A percentile compares a stretch with the other conserved stretches of the same genome.
phyloP scores from a whole-genome alignment of 164 flowering plant species.

The Cinnamomum micranthum region DNA sequence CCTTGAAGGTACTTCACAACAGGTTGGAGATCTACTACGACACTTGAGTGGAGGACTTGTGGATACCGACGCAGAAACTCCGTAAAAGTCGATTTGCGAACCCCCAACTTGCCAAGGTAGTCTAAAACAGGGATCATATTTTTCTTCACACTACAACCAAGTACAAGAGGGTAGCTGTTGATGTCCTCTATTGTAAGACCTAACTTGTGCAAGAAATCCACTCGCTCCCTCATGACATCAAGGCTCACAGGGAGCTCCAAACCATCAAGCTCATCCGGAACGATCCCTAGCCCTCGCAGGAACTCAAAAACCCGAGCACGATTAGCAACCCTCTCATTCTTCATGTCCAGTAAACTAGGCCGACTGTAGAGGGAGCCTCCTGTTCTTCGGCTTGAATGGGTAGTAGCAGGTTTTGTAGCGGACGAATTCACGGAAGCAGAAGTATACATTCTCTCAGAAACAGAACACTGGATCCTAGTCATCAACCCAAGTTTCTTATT shows the following conservation, averaged over 20 bases:
- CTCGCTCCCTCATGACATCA: slow-evolving; percentile 91
- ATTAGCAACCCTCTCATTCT: slow-evolving; percentile 60
- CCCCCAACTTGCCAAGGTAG: slow-evolving; percentile 88
- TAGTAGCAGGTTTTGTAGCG: slow-evolving; percentile 20
- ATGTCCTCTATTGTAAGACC: slow-evolving; percentile 87
- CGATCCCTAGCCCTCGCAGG: slow-evolving; percentile 61
- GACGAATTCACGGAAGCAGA: slow-evolving; percentile 29
- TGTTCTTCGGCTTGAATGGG: slow-evolving; percentile 23
- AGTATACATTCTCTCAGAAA: slow-evolving; percentile 30
- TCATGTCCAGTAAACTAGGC: slow-evolving; percentile 81
- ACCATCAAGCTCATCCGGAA: slow-evolving; percentile 94
- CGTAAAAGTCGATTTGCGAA: slow-evolving; percentile 64
- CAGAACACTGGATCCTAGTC: slow-evolving; percentile 25
- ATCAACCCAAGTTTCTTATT: slow-evolving; percentile 31
- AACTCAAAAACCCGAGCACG: slow-evolving; percentile 67
- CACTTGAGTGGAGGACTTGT: slow-evolving; percentile 93
- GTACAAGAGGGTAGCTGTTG: slow-evolving; percentile 87
- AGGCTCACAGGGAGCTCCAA: slow-evolving; percentile 87
- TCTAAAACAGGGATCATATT: slow-evolving; percentile 98
- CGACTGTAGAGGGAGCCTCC: slow-evolving; percentile 64
- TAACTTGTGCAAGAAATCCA: slow-evolving; percentile 80
- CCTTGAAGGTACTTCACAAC: slow-evolving; percentile 90
- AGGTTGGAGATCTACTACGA: slow-evolving; percentile 88
- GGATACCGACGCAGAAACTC: slow-evolving; percentile 84
- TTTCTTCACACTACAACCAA: slow-evolving; percentile 96